Conservation (phyloP, 2,329 filamentous ascomycete genomes). For the Ophiocordyceps sinensis region DNA sequence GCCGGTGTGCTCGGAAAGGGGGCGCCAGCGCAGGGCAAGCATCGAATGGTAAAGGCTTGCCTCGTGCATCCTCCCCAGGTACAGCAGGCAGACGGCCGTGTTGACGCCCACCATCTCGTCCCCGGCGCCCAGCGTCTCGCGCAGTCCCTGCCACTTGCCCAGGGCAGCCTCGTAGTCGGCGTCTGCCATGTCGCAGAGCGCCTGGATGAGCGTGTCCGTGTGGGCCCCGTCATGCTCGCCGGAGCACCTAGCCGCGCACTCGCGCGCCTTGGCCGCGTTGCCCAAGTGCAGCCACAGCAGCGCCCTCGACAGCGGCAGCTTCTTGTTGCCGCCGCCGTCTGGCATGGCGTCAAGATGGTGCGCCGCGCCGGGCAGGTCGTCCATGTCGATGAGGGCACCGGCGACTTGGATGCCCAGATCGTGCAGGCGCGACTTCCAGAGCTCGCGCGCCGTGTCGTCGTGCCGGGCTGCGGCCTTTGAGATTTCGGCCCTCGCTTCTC, state of each 20-base stretch:
- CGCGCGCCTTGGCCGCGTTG: conserved; percentile 53
- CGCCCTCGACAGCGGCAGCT: conserved; percentile 35
- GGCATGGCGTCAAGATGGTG: conserved; percentile 53
- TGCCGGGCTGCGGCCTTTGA: conserved; percentile 27
- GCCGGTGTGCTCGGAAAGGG: too few species aligned
- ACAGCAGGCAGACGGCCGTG: conserved; percentile 69
- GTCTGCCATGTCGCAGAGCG: conserved; percentile 66
- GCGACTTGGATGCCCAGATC: conserved; percentile 61
- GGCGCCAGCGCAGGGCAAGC: background rate
- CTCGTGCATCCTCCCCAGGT: conserved; percentile 62
- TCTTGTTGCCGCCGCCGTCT: conserved; percentile 17
- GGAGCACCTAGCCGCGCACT: conserved; percentile 26
- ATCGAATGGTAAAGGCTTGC: conserved; percentile 24
- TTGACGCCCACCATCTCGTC: conserved; percentile 71
- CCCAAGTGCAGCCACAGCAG: conserved; percentile 69
- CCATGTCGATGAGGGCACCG: conserved; percentile 66
- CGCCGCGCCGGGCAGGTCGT: conserved; percentile 67
- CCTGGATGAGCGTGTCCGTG: conserved; percentile 38
- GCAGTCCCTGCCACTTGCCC: conserved; percentile 41
- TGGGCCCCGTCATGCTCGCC: conserved; percentile 13
- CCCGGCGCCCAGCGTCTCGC: conserved; percentile 17
- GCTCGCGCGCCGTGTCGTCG: conserved; percentile 37
- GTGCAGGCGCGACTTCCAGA: conserved; percentile 59
- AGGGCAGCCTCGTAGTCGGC: conserved; percentile 54
- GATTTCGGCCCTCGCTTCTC: conserved; percentile 56